Evolutionary conservation across 2,329 filamentous ascomycete genomes (phyloP).

Genomic region (Xylaria hypoxylon): DNA sequence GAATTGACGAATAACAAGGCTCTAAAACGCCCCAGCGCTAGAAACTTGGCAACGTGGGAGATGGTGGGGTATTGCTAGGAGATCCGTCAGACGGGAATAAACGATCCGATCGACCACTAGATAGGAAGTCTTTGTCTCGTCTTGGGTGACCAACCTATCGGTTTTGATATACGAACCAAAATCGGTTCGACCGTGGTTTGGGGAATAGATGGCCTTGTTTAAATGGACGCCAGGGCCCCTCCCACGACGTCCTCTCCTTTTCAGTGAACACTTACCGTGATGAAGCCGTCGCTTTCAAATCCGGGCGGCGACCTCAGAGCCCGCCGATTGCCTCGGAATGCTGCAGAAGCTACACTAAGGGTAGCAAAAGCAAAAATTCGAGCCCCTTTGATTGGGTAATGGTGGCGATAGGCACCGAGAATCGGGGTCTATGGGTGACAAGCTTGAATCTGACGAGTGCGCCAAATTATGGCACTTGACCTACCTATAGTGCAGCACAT

Average conservation of each 20-base stretch:
- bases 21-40: conserved; percentile 29
- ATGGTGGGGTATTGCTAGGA: conserved; percentile 37
- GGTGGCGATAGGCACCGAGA: conserved; percentile 4
- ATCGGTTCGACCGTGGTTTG: conserved; percentile 7
- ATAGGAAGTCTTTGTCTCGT: conserved; percentile 10
- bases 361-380: conserved; percentile 5
- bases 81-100: conserved; percentile 36
- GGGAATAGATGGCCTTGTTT: conserved; percentile 16
- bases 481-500: conserved; percentile 11
- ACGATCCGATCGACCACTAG: conserved; percentile 35
- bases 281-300: conserved; percentile 4
- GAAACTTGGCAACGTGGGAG: conserved; percentile 38
- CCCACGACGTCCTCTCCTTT: conserved; percentile 2
- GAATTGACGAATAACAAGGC: conserved; percentile 35
- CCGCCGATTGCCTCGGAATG: conserved; percentile 30
- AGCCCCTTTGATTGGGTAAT: conserved; percentile 10
- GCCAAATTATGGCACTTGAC: neutral
- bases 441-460: conserved; percentile 10
- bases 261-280: conserved; percentile 9
- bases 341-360: conserved; percentile 28
- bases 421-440: conserved; percentile 10
- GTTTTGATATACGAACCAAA: conserved; percentile 2
- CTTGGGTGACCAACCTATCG: conserved; percentile 7
- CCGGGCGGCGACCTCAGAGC: conserved; percentile 24
- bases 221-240: conserved; percentile 19